These are phyloP conservation scores for Delonix regia DNA, from an alignment of 306 rosid species.

Conservation along the genomic window DNA sequence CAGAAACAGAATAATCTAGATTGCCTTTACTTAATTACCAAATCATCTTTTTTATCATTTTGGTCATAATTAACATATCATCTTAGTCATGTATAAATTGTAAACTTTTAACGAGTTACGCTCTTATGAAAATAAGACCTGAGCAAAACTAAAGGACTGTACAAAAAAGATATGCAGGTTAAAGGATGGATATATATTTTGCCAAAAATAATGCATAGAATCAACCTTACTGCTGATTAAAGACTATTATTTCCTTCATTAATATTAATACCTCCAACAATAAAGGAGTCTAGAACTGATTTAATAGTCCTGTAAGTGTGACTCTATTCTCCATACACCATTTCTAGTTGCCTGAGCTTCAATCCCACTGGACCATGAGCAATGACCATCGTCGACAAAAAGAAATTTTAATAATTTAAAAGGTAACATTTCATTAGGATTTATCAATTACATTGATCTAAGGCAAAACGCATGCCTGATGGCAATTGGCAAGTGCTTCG, in stretches of 20 bases:
- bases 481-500: neutral
- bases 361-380: neutral
- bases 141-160: too few relatives aligned
- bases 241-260: neutral
- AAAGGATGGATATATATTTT: neutral
- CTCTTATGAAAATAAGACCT: too few relatives aligned
- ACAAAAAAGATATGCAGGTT: neutral
- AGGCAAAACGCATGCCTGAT: neutral
- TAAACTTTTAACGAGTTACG: too few relatives aligned
- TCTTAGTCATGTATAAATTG: too few relatives aligned
- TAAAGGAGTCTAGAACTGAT: neutral
- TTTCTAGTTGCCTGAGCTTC: neutral
- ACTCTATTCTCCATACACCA: neutral
- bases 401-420: neutral
- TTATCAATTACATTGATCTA: neutral
- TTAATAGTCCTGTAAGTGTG: neutral
- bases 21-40: neutral
- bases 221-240: neutral
- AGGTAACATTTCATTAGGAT: neutral
- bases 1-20: neutral
- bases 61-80: too few relatives aligned
- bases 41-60: too few relatives aligned
- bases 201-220: neutral
- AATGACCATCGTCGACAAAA: neutral
- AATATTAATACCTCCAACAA: neutral